A percentile compares a stretch with the other conserved stretches of the same genome.
Evolutionary conservation across 345 rosid species (phyloP).

Genomic region (Pugionium dolabratum): DNA sequence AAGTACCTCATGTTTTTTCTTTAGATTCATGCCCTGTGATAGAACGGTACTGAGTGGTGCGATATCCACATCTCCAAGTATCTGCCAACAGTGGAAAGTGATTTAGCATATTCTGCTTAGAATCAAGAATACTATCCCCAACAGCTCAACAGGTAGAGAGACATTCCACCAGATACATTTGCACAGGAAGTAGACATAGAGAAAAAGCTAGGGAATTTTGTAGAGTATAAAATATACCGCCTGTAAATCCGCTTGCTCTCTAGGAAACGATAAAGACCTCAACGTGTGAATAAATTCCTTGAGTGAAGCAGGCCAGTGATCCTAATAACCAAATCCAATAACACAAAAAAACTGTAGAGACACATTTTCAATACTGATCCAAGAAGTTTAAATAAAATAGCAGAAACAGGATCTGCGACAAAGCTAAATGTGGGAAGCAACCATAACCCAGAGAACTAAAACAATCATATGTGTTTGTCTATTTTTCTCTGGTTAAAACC

Average conservation of each 20-base stretch:
- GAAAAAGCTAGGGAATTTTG: no score
- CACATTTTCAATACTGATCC: not conserved
- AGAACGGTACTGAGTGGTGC: slow-evolving; percentile 64
- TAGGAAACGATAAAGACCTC: slow-evolving; percentile 67
- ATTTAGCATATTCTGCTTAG: not conserved
- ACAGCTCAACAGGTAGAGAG: not conserved
- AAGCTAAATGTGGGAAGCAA: not conserved
- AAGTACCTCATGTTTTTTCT: slow-evolving; percentile 90
- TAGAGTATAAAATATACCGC: slow-evolving; percentile 43
- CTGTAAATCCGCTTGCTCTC: slow-evolving; percentile 60
- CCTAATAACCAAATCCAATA: slow-evolving; percentile 44
- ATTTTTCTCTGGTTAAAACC: no score
- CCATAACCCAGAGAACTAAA: not conserved
- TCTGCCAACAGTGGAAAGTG: slow-evolving; percentile 45
- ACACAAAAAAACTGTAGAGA: slow-evolving; percentile 1
- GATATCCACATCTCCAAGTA: slow-evolving; percentile 50
- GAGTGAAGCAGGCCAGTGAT: slow-evolving; percentile 85
- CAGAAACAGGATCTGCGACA: not conserved
- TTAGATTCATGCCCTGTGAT: slow-evolving; percentile 84
- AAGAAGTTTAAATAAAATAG: not conserved
- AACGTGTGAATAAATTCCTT: slow-evolving; percentile 58
- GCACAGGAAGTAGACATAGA: not conserved
- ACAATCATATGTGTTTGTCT: not conserved
- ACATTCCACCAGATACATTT: slow-evolving; percentile 12
- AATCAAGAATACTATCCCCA: not conserved